Percentiles rank a stretch among this genome's conserved stretches.
Evolutionary conservation across 148 eudicot genomes (phyloP).

Genomic region (Rhododendron ovatum): DNA sequence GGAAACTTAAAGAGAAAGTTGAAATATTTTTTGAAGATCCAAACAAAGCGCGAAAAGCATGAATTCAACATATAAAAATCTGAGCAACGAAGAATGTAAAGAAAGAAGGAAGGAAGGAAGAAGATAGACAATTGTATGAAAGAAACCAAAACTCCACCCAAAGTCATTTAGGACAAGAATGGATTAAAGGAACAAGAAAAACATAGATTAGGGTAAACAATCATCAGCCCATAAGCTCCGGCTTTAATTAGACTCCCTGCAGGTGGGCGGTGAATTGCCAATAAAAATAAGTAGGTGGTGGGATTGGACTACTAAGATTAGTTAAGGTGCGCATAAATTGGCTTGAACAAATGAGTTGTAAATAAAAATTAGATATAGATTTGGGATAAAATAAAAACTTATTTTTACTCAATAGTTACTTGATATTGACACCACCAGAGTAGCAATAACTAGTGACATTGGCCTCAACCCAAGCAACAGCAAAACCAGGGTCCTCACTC

Average conservation of each 20-base stretch:
- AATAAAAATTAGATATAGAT: background rate
- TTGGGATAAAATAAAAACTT: background rate
- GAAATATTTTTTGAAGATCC: too few relatives aligned
- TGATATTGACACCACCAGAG: constrained; percentile 83
- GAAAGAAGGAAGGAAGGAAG: background rate
- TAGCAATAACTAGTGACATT: constrained; percentile 65
- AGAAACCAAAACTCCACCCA: background rate
- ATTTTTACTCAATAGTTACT: constrained; percentile 14
- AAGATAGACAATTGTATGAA: background rate
- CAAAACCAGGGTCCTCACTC: constrained; percentile 56
- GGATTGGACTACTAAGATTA: too few relatives aligned
- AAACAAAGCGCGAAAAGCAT: background rate
- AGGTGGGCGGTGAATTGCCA: too few relatives aligned
- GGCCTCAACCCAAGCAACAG: constrained; percentile 79
- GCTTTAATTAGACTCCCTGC: too few relatives aligned
- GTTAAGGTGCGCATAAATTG: background rate
- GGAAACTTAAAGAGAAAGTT: background rate
- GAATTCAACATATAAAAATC: background rate
- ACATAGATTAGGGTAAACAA: background rate
- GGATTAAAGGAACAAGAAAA: background rate
- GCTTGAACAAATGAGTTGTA: too few relatives aligned
- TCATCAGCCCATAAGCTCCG: too few relatives aligned
- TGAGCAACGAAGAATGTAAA: too few relatives aligned
- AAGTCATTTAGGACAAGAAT: background rate
- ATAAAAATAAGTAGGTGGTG: too few relatives aligned